A percentile compares a stretch with the other conserved stretches of the same genome.
Evolutionary conservation across 116 monocot genomes (phyloP).

Genomic region (Posidonia oceanica): DNA sequence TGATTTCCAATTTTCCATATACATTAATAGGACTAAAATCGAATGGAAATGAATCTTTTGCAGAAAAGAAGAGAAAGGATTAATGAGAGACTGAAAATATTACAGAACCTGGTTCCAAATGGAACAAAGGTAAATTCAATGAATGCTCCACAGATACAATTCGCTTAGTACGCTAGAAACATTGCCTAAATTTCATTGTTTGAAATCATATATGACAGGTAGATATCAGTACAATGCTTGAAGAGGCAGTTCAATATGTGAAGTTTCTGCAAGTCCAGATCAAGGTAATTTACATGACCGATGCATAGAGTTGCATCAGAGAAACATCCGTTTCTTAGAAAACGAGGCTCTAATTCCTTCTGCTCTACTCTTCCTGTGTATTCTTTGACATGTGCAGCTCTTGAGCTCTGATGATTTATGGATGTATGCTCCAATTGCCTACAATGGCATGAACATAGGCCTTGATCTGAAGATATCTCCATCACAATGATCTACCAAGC

Average conservation of each 20-base stretch:
- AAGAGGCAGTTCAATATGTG: conserved; percentile 82
- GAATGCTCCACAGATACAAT: no score
- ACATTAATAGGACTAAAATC: not conserved
- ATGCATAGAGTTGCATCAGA: no score
- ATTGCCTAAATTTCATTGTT: not conserved
- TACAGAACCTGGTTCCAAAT: conserved; percentile 73
- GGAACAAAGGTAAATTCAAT: conserved; percentile 55
- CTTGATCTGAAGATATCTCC: conserved; percentile 28
- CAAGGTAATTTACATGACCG: conserved; percentile 30
- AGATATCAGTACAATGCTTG: conserved; percentile 93
- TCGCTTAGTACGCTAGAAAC: no score
- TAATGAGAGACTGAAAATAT: conserved; percentile 56
- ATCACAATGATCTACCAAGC: conserved; percentile 3
- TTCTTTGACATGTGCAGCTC: conserved; percentile 27
- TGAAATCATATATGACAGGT: conserved; percentile 31
- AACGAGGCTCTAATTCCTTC: no score
- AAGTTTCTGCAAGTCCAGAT: conserved; percentile 89
- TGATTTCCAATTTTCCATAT: not conserved
- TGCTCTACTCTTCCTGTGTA: not conserved
- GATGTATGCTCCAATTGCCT: conserved; percentile 86
- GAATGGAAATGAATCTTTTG: not conserved
- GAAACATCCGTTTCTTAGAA: not conserved
- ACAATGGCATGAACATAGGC: conserved; percentile 64
- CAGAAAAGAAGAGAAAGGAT: conserved; percentile 83
- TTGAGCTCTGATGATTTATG: conserved; percentile 74